A percentile compares a stretch with the other conserved stretches of the same genome.
phyloP scores from a whole-genome alignment of 495 filamentous ascomycete species.

The Neurospora africana region DNA sequence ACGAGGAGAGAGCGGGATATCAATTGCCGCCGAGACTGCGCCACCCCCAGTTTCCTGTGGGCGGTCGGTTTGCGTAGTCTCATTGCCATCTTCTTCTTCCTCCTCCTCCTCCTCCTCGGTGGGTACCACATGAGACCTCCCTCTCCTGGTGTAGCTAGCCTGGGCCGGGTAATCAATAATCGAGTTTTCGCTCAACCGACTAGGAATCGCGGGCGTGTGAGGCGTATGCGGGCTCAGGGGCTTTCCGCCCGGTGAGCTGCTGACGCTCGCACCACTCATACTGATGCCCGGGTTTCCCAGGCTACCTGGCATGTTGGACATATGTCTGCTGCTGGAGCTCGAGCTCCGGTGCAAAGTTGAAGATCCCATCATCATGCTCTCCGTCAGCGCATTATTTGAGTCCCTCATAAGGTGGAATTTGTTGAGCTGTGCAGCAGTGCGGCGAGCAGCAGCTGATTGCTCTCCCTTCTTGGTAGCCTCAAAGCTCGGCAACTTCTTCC shows the following conservation, averaged over 20 bases:
- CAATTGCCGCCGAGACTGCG: conserved; percentile 44
- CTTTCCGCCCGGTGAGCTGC: conserved; percentile 74
- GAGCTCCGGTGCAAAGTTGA: conserved; percentile 73
- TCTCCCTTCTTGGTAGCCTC: conserved; percentile 47
- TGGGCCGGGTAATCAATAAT: conserved; percentile 59
- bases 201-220: conserved; percentile 86
- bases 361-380: conserved; percentile 72
- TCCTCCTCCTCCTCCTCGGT: conserved; percentile 5
- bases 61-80: conserved; percentile 22
- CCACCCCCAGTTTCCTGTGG: conserved; percentile 20
- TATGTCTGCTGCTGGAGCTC: conserved; percentile 71
- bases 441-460: conserved; percentile 44
- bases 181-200: conserved; percentile 79
- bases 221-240: conserved; percentile 89
- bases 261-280: conserved; percentile 48
- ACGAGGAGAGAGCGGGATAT: conserved; percentile 77
- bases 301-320: conserved; percentile 63
- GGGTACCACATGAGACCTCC: not conserved
- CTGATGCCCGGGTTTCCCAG: conserved; percentile 68
- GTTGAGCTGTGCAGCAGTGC: conserved; percentile 57
- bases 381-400: conserved; percentile 72
- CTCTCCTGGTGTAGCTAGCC: conserved; percentile 26
- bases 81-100: conserved; percentile 19
- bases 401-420: conserved; percentile 80
- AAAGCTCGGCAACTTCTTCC: conserved; percentile 68